A percentile compares a stretch with the other conserved stretches of the same genome.
phyloP scores from a whole-genome alignment of 1,284 basidiomycete genomes.

The Coriolopsis trogii region DNA sequence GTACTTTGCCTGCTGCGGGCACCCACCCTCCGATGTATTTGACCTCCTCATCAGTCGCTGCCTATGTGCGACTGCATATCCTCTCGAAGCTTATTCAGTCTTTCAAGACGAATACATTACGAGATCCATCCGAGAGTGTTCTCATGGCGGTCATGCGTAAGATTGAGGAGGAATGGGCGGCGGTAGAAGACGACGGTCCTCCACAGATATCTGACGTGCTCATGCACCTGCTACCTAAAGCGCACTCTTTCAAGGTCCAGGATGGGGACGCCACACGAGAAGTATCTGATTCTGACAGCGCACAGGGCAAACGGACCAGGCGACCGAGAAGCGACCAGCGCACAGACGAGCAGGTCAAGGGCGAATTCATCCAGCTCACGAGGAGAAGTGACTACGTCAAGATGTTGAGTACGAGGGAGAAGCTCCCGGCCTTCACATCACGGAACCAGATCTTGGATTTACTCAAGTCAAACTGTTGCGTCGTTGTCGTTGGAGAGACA shows the following conservation, averaged over 20 bases:
- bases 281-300: constrained; percentile 1
- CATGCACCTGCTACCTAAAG: constrained; percentile 56
- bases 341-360: constrained; percentile 55
- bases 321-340: constrained; percentile 43
- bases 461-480: constrained; percentile 66
- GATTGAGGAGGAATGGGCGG: constrained; percentile 72
- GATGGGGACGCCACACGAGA: background rate
- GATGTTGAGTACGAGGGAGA: constrained; percentile 60
- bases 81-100: constrained; percentile 64
- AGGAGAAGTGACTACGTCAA: constrained; percentile 54
- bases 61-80: constrained; percentile 87
- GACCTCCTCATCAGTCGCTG: constrained; percentile 69
- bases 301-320: constrained; percentile 20
- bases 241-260: background rate
- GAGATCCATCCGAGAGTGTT: constrained; percentile 72
- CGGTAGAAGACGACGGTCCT: constrained; percentile 67
- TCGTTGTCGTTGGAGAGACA: constrained; percentile 87
- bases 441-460: constrained; percentile 65
- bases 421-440: constrained; percentile 78
- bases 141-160: constrained; percentile 77
- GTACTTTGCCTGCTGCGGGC: constrained; percentile 53
- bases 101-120: constrained; percentile 56
- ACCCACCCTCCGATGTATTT: constrained; percentile 77
- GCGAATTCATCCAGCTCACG: constrained; percentile 53
- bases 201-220: constrained; percentile 74